Evolutionary conservation across 371 early-diverging fungal species (phyloP).

Genomic region (Apophysomyces sp.): DNA sequence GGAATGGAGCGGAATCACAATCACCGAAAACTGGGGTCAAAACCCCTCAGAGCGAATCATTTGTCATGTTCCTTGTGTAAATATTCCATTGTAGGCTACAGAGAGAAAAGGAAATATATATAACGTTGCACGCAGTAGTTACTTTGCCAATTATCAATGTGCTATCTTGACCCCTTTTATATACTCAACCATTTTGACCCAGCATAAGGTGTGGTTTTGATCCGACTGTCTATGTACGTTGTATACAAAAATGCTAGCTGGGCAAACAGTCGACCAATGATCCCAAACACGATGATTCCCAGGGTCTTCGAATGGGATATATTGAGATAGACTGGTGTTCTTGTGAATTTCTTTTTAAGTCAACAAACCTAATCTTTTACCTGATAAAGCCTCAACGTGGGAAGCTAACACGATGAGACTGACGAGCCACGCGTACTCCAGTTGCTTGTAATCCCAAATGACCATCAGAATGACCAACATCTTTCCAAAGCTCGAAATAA

Average conservation of each 20-base stretch:
- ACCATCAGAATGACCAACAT: constrained; percentile 89
- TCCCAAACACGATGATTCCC: constrained; percentile 48
- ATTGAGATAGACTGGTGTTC: constrained; percentile 48
- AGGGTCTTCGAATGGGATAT: constrained; percentile 49
- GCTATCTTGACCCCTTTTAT: no score
- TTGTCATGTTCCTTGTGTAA: no score
- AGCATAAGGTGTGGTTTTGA: background rate
- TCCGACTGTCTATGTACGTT: constrained; percentile 18
- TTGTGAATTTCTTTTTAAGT: background rate
- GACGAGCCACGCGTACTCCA: constrained; percentile 83
- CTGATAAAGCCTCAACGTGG: constrained; percentile 84
- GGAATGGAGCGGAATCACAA: no score
- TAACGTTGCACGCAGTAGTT: no score
- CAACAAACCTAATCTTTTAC: no score
- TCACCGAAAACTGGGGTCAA: no score
- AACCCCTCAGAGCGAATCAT: no score
- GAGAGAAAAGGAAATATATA: no score
- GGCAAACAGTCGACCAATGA: constrained; percentile 41
- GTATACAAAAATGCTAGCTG: constrained; percentile 51
- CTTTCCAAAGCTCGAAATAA: constrained; percentile 89
- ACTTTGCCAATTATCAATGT: no score
- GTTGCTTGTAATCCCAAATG: constrained; percentile 89
- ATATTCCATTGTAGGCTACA: no score
- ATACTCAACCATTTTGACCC: background rate
- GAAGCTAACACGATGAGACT: constrained; percentile 79